These are phyloP conservation scores for Umbellularia californica DNA, from an alignment of 164 flowering plant genomes.

Conservation along the genomic window DNA sequence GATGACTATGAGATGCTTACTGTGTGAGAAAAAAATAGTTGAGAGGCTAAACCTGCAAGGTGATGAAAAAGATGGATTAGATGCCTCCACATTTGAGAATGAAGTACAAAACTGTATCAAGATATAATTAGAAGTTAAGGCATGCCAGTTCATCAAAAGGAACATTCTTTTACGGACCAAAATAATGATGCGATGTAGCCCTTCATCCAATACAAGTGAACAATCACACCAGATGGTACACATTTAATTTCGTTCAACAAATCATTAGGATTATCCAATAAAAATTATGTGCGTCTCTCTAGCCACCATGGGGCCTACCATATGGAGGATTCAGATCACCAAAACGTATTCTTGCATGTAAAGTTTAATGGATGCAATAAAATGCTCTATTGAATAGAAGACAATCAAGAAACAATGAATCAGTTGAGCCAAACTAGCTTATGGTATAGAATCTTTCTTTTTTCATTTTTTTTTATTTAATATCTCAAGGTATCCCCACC, in stretches of 20 bases:
- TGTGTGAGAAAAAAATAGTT: conserved; percentile 91
- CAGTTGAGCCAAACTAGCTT: no score
- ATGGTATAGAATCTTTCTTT: no score
- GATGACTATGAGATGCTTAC: conserved; percentile 38
- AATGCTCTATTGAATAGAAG: no score
- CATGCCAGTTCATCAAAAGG: background rate
- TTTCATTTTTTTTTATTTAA: no score
- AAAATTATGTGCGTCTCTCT: background rate
- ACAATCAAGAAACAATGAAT: no score
- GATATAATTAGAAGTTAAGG: background rate
- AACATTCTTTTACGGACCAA: background rate
- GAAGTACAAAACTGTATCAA: background rate
- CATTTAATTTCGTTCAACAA: no score
- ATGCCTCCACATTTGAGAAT: background rate
- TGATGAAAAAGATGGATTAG: background rate
- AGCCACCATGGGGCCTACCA: background rate
- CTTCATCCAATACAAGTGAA: background rate
- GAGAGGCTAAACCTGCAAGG: conserved; percentile 94
- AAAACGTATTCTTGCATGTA: background rate
- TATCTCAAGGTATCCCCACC: no score
- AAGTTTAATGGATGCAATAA: no score
- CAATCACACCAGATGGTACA: background rate
- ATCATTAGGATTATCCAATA: background rate
- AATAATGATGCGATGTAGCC: background rate
- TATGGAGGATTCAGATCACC: background rate